Conservation (phyloP, 176 grass and related monocot genomes). For the Oryza longistaminata region DNA sequence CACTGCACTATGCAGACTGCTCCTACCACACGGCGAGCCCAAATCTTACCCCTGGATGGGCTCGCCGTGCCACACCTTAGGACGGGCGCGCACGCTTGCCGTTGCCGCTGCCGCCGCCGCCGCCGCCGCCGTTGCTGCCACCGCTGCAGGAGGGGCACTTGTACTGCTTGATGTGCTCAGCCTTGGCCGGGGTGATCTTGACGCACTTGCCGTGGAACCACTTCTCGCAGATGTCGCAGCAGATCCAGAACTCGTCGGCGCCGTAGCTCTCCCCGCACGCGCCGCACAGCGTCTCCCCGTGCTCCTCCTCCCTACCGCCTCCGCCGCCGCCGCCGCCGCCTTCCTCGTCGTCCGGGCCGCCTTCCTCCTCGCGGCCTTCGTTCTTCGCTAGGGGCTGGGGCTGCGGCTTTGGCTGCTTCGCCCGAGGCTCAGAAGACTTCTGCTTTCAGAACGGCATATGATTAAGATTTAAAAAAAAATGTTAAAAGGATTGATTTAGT, state of each 20-base stretch:
- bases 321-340: background rate
- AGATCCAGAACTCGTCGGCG: conserved; percentile 95
- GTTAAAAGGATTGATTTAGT: background rate
- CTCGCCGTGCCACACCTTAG: conserved; percentile 18
- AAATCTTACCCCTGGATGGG: no score
- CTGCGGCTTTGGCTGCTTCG: conserved; percentile 54
- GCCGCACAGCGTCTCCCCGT: conserved; percentile 78
- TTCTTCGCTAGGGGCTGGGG: conserved; percentile 51
- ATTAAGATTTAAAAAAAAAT: no score
- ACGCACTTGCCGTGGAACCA: conserved; percentile 99
- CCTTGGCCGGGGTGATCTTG: conserved; percentile 92
- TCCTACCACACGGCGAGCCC: conserved; percentile 24
- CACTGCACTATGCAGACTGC: background rate
- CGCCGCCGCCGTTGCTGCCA: conserved; percentile 11
- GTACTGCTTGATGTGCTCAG: conserved; percentile 98
- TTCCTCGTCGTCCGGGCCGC: conserved; percentile 51
- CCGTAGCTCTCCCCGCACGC: conserved; percentile 87
- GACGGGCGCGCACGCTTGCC: conserved; percentile 66
- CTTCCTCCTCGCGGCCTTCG: conserved; percentile 39
- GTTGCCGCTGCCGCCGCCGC: conserved; percentile 28
- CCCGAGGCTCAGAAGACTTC: conserved; percentile 48
- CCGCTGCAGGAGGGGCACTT: conserved; percentile 84
- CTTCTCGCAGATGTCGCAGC: conserved; percentile 95
- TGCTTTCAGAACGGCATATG: conserved; percentile 28
- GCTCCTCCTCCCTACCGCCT: conserved; percentile 61